Percentiles rank a stretch among this genome's conserved stretches.
These are phyloP conservation scores for Bretschneidera sinensis DNA, from an alignment of 345 rosid species.

Conservation along the genomic window DNA sequence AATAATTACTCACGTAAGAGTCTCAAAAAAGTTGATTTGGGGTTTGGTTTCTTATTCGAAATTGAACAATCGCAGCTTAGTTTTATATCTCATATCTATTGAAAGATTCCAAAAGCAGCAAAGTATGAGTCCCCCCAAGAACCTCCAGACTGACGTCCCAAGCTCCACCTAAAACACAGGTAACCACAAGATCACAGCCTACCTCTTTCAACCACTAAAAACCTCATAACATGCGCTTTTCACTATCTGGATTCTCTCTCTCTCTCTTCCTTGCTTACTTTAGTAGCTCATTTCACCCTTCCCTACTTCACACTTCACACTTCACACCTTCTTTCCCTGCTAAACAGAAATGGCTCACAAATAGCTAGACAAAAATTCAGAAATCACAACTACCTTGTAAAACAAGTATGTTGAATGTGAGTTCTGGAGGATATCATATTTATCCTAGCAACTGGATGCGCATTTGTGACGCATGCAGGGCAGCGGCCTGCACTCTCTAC, in stretches of 20 bases:
- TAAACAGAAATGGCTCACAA: not conserved
- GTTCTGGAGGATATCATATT: slow-evolving; percentile 7
- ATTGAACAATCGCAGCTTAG: no score
- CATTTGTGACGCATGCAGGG: slow-evolving; percentile 22
- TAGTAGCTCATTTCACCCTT: not conserved
- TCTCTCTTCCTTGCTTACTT: not conserved
- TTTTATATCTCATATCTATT: no score
- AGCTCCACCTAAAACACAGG: not conserved
- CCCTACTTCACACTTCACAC: not conserved
- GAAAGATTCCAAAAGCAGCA: slow-evolving; percentile 6
- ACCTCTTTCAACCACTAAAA: slow-evolving; percentile 1
- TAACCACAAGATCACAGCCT: slow-evolving; percentile 6
- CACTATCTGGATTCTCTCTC: slow-evolving; percentile 6
- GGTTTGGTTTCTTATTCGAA: no score
- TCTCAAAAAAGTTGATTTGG: no score
- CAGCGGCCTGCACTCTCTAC: slow-evolving; percentile 25
- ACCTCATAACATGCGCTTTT: not conserved
- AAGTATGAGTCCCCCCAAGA: slow-evolving; percentile 3
- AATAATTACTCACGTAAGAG: no score
- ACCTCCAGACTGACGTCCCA: not conserved
- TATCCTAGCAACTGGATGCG: slow-evolving; percentile 16
- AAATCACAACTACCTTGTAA: not conserved
- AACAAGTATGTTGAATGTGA: slow-evolving; percentile 20
- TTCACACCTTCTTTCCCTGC: not conserved
- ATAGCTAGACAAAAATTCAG: not conserved